phyloP scores from a whole-genome alignment of 192 early-diverging fungal genomes.

The Phycomyces blakesleeanus region DNA sequence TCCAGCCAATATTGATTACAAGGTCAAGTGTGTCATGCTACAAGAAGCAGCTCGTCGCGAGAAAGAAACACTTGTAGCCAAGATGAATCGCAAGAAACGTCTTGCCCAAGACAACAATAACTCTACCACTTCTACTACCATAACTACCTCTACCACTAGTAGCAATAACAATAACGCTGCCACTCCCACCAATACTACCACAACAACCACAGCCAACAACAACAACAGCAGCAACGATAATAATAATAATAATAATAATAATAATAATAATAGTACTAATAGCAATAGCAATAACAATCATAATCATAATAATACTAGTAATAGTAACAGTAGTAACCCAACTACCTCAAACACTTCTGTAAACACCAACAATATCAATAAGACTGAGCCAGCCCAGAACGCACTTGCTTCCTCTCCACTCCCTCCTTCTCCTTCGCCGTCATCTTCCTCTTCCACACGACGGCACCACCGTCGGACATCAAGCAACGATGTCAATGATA shows the following conservation, averaged over 20 bases:
- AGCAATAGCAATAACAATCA: not conserved
- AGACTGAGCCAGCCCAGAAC: not conserved
- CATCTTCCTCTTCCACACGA: conserved; percentile 7
- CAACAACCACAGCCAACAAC: not conserved
- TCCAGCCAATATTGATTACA: conserved; percentile 42
- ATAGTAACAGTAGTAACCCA: not conserved
- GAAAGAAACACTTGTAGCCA: conserved; percentile 27
- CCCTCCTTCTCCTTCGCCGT: not conserved
- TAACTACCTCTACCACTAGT: not conserved
- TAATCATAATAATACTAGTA: not conserved
- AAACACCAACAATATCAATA: too few species aligned
- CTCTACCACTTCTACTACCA: not conserved
- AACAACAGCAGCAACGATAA: not conserved
- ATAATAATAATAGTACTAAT: not conserved
- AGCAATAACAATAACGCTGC: conserved; percentile 1
- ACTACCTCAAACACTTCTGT: too few species aligned
- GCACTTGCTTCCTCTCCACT: not conserved
- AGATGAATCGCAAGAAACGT: conserved; percentile 22
- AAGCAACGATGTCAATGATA: conserved; percentile 33
- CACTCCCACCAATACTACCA: not conserved
- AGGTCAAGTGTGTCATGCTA: conserved; percentile 39
- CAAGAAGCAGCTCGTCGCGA: conserved; percentile 38
- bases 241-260: too few species aligned
- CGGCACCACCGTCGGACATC: conserved; percentile 38
- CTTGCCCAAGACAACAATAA: not conserved